These are phyloP conservation scores for Cyberlindnera mycetangii DNA, from an alignment of 805 yeast species.

Conservation along the genomic window DNA sequence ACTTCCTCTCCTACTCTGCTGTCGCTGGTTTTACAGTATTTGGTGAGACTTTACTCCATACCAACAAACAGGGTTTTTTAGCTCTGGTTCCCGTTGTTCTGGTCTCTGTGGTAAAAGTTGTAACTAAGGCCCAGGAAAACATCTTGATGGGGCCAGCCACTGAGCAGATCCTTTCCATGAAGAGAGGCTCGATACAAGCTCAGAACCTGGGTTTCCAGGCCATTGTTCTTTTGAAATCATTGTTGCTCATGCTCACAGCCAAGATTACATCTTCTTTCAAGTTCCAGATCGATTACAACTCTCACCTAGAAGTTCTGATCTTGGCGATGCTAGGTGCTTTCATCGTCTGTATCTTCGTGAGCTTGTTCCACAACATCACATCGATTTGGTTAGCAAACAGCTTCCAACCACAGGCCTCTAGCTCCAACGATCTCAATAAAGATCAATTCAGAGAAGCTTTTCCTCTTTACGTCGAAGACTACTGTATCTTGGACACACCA, in stretches of 20 bases:
- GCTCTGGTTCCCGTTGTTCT: conserved; percentile 12
- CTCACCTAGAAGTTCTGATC: conserved; percentile 8
- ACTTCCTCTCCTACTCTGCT: conserved; percentile 8
- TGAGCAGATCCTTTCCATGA: not conserved
- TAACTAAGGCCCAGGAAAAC: conserved; percentile 1
- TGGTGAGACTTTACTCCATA: conserved; percentile 15
- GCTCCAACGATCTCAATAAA: too few relatives aligned
- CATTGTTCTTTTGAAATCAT: conserved; percentile 3
- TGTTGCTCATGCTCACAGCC: conserved; percentile 6
- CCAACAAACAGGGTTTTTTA: conserved; percentile 14
- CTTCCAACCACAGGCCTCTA: too few relatives aligned
- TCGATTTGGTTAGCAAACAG: not conserved
- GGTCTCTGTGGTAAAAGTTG: conserved; percentile 6
- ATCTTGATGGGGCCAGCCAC: conserved; percentile 4
- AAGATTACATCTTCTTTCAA: conserved; percentile 11
- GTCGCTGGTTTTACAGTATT: conserved; percentile 15
- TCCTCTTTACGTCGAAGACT: conserved; percentile 1
- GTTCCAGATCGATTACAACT: not conserved
- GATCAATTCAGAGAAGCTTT: not conserved
- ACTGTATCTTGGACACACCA: conserved; percentile 9
- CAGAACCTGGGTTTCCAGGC: conserved; percentile 2
- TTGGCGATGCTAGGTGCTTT: conserved; percentile 15
- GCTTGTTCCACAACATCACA: conserved; percentile 10
- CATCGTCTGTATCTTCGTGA: conserved; percentile 5
- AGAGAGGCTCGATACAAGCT: not conserved